A percentile compares a stretch with the other conserved stretches of the same genome.
Evolutionary conservation across 2,329 filamentous ascomycete genomes (phyloP).

Genomic region (Amphichorda felina): DNA sequence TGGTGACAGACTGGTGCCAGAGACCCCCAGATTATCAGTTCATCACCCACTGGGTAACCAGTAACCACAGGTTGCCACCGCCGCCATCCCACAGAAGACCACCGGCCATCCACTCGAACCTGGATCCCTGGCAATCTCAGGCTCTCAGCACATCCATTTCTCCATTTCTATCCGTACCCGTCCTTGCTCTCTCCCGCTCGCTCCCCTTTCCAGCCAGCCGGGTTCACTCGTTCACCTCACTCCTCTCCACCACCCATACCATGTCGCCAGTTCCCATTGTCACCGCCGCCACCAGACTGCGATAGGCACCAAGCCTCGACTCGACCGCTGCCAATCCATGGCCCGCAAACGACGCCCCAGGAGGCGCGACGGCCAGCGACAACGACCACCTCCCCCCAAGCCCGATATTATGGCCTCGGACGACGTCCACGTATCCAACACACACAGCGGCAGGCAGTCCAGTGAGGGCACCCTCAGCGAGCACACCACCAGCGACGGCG

Average conservation of each 20-base stretch:
- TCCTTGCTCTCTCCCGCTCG: too few species aligned
- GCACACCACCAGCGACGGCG: conserved; percentile 17
- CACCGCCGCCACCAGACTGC: background rate
- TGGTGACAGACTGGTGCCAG: too few species aligned
- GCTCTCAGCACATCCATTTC: too few species aligned
- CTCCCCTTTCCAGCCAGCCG: too few species aligned
- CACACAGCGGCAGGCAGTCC: conserved; percentile 18
- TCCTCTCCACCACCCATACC: background rate
- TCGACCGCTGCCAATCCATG: conserved; percentile 12
- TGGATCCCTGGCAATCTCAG: too few species aligned
- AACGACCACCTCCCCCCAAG: background rate
- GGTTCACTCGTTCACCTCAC: too few species aligned
- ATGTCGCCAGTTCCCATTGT: background rate
- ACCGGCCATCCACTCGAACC: too few species aligned
- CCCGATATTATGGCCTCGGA: conserved; percentile 15
- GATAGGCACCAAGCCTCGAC: background rate
- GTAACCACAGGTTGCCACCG: too few species aligned
- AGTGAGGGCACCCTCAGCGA: conserved; percentile 20
- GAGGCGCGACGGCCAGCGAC: background rate
- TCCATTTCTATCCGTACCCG: too few species aligned
- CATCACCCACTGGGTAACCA: too few species aligned
- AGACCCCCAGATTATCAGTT: too few species aligned
- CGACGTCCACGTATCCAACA: conserved; percentile 11
- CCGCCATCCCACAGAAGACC: too few species aligned
- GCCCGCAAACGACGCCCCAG: conserved; percentile 18